These are phyloP conservation scores for Candida adriatica DNA, from an alignment of 805 yeast genomes.

Conservation along the genomic window DNA sequence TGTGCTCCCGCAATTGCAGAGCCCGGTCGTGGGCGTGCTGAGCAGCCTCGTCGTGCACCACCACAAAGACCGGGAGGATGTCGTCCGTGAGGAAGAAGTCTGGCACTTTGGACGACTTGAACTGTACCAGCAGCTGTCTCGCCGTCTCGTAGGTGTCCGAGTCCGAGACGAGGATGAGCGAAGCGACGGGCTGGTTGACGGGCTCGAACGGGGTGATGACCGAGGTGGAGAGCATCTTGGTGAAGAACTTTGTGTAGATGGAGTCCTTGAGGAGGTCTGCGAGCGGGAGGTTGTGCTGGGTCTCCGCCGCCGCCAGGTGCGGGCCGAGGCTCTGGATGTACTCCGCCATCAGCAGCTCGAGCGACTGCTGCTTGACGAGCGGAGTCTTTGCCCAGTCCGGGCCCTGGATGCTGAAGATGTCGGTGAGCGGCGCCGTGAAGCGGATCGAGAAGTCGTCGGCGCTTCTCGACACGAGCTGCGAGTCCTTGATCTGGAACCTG, in stretches of 20 bases:
- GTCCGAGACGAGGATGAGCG: slow-evolving; percentile 59
- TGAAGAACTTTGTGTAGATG: slow-evolving; percentile 50
- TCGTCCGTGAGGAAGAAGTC: slow-evolving; percentile 63
- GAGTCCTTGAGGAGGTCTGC: slow-evolving; percentile 32
- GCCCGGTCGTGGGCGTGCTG: slow-evolving; percentile 39
- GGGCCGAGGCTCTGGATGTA: slow-evolving; percentile 26
- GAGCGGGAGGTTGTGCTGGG: slow-evolving; percentile 21
- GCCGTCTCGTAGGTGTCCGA: slow-evolving; percentile 49
- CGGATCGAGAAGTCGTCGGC: slow-evolving; percentile 52
- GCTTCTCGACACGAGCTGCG: slow-evolving; percentile 41
- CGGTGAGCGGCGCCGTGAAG: slow-evolving; percentile 36
- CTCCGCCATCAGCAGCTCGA: slow-evolving; percentile 29
- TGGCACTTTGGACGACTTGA: slow-evolving; percentile 43
- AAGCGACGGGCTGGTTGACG: slow-evolving; percentile 79
- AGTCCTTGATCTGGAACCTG: slow-evolving; percentile 42
- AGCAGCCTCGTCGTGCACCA: slow-evolving; percentile 40
- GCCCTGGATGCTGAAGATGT: slow-evolving; percentile 25
- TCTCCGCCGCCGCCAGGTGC: slow-evolving; percentile 6
- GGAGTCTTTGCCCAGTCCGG: slow-evolving; percentile 22
- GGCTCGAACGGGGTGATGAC: slow-evolving; percentile 73
- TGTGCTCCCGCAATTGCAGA: slow-evolving; percentile 27
- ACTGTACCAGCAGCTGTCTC: slow-evolving; percentile 47
- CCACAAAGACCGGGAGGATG: slow-evolving; percentile 44
- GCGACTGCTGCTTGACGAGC: slow-evolving; percentile 28
- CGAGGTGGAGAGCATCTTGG: slow-evolving; percentile 51